These are phyloP conservation scores for Pichia cephalocereana DNA, from an alignment of 805 yeast species.

Conservation along the genomic window DNA sequence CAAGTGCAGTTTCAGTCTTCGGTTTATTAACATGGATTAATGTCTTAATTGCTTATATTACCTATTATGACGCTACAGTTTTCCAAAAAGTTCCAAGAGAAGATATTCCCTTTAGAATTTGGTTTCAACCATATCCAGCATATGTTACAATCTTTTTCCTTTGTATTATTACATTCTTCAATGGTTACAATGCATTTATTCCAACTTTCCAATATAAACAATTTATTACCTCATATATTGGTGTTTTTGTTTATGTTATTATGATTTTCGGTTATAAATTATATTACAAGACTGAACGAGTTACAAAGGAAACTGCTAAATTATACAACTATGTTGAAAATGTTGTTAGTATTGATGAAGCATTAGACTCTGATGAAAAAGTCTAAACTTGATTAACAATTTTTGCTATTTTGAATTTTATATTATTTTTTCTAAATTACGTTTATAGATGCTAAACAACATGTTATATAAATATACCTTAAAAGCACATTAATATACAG, in stretches of 20 bases:
- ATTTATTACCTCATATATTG: conserved; percentile 14
- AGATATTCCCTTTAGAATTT: conserved; percentile 14
- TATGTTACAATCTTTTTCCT: conserved; percentile 9
- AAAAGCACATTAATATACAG: too few relatives aligned
- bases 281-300: conserved; percentile 2
- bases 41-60: conserved; percentile 10
- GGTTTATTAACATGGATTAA: conserved; percentile 16
- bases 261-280: conserved; percentile 5
- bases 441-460: too few relatives aligned
- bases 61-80: conserved; percentile 9
- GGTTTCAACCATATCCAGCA: conserved; percentile 15
- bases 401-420: too few relatives aligned
- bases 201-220: conserved; percentile 8
- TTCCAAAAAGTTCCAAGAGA: conserved; percentile 12
- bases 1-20: conserved; percentile 15
- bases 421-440: too few relatives aligned
- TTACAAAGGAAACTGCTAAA: conserved; percentile 1
- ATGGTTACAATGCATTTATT: conserved; percentile 15
- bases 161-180: conserved; percentile 11
- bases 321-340: neutral
- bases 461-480: too few relatives aligned
- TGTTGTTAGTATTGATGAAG: neutral
- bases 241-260: conserved; percentile 3
- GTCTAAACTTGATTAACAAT: too few relatives aligned
- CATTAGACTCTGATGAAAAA: neutral